These are phyloP conservation scores for Cicer yamashitae DNA, from an alignment of 306 rosid species.

Conservation along the genomic window DNA sequence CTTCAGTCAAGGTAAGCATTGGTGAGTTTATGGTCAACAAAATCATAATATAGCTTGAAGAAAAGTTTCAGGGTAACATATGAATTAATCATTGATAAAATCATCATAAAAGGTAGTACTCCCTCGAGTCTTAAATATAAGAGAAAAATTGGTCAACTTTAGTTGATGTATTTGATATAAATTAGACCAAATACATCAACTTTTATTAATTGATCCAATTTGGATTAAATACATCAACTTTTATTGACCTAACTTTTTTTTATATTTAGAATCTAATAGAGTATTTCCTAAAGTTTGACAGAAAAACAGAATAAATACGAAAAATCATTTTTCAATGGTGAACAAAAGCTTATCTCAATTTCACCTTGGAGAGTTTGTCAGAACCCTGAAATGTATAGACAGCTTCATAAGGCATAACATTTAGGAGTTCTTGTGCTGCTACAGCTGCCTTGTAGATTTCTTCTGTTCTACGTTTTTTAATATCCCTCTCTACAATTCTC, in stretches of 20 bases:
- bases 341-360: constrained; percentile 41
- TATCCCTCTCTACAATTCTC: constrained; percentile 62
- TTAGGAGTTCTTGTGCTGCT: constrained; percentile 75
- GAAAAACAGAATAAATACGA: constrained; percentile 20
- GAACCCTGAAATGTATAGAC: constrained; percentile 77
- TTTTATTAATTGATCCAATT: too few relatives aligned
- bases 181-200: too few relatives aligned
- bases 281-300: constrained; percentile 9
- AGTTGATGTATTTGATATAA: too few relatives aligned
- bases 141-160: too few relatives aligned
- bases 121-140: too few relatives aligned
- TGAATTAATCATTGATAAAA: constrained; percentile 20
- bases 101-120: constrained; percentile 2
- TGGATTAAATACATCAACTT: too few relatives aligned
- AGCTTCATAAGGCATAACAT: constrained; percentile 91
- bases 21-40: background rate
- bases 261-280: too few relatives aligned
- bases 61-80: background rate
- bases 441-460: constrained; percentile 77
- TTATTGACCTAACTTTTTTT: too few relatives aligned
- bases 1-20: constrained; percentile 48
- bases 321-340: background rate
- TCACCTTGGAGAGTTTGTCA: constrained; percentile 84
- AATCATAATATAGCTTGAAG: too few relatives aligned
- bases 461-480: constrained; percentile 50